Base-by-base conservation (phyloP, 139 green algal genomes). In the Spirogloea muscicola region DNA sequence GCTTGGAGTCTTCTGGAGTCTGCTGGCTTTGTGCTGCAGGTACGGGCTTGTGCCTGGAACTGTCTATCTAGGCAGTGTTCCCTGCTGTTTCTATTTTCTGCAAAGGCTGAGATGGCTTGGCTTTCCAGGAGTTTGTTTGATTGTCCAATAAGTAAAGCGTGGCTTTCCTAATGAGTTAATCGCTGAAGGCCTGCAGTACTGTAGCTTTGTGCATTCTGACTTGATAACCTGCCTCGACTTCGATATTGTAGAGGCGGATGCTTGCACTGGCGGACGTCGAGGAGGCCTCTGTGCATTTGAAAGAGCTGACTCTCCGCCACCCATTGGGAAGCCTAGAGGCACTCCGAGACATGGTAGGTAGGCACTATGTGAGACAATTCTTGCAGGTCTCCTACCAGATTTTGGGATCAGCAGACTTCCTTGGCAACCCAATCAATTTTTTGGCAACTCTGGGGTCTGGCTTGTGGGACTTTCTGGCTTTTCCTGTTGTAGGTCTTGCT, bases 381-480 rank as follows among this genome's bases (percentile, higher is more conserved):
- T 27, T 75, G 29, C 52, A 71, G 29, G 42, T 16, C 5, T 10
- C 64, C 7, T 82, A 75, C 39, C 72, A 82, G 64, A 38, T 84
- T 21, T 46, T 84, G 29, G 76, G 76, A 13, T 84, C 76, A 0
- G 76, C 63, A 6, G 76, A 84, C 59, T 76, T 84, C 64, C 67
- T 84, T 13, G 77, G 77, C 49, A 80, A 84, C 62, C 77, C 77
- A 3, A 38, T 84, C 21, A 59, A 75, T 39, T 66, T 84, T 27
- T n/a, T 84, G 5, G 48, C 48, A 7, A 80, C 39, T 48, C 16
- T 84, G n/a, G 41, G 60, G n/a, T 51, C 55, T 3, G 79, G 77
- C 38, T 27, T 84, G 43, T 84, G 77, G 77, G 77, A 84, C 62
- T 84, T 84, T 80, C 39, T 84, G 18, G 25, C 77, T n/a, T n/a